These are phyloP conservation scores for Corymbia citriodora DNA, from an alignment of 441 rosid species.

Conservation along the genomic window DNA sequence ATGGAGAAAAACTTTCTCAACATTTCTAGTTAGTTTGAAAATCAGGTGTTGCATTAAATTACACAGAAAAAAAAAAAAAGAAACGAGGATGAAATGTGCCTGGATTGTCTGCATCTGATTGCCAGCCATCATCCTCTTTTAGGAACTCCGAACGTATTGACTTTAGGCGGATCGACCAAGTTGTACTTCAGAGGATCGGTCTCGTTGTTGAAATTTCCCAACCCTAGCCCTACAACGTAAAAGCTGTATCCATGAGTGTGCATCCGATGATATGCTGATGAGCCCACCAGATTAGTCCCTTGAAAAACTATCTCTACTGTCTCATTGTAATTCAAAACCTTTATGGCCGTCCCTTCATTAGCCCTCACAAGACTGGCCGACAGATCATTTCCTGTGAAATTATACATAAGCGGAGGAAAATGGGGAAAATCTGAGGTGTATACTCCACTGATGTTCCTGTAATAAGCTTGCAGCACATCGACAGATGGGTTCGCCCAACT, in stretches of 20 bases:
- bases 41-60: neutral
- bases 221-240: slow-evolving; percentile 27
- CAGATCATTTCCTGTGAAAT: neutral
- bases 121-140: slow-evolving; percentile 38
- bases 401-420: neutral
- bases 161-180: slow-evolving; percentile 26
- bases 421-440: neutral
- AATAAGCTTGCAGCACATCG: neutral
- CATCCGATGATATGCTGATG: slow-evolving; percentile 27
- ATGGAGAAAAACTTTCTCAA: neutral
- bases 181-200: slow-evolving; percentile 24
- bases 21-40: neutral
- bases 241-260: slow-evolving; percentile 40
- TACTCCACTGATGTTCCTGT: neutral
- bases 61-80: neutral
- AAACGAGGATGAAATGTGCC: neutral
- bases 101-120: slow-evolving; percentile 13
- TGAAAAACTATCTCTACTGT: slow-evolving; percentile 29
- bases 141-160: slow-evolving; percentile 31
- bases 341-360: neutral
- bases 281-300: slow-evolving; percentile 30
- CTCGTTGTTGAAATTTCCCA: slow-evolving; percentile 33
- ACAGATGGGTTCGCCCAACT: neutral
- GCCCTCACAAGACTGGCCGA: neutral
- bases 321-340: neutral